Evolutionary conservation across 2,329 filamentous ascomycete species (phyloP).

Genomic region (Arthrobotrys musiformis): DNA sequence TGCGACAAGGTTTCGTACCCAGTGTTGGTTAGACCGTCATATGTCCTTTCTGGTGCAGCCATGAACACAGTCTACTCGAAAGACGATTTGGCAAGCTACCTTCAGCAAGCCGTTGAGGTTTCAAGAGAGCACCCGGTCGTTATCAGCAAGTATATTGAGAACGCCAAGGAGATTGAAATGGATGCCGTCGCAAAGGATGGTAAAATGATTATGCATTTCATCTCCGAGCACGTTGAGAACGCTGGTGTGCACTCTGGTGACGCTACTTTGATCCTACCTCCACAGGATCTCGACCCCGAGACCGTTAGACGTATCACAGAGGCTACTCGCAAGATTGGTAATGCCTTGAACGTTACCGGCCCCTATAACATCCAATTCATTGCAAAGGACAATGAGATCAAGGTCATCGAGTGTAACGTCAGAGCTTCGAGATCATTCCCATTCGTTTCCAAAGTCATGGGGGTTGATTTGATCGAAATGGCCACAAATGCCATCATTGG

Average conservation of each 20-base stretch:
- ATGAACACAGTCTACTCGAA: conserved; percentile 99
- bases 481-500: conserved; percentile 96
- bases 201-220: conserved; percentile 90
- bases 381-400: conserved; percentile 99
- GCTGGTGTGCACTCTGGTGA: conserved; percentile 98
- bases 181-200: conserved; percentile 94
- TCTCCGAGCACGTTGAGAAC: conserved; percentile 98
- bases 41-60: conserved; percentile 93
- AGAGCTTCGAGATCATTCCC: conserved; percentile 95
- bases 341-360: conserved; percentile 92
- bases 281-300: conserved; percentile 88
- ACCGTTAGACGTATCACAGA: conserved; percentile 93
- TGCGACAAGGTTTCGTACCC: conserved; percentile 90
- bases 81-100: conserved; percentile 86
- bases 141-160: conserved; percentile 99
- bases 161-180: conserved; percentile 99
- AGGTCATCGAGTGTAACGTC: conserved; percentile 99
- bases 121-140: conserved; percentile 96
- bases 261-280: conserved; percentile 91
- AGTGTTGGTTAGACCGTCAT: conserved; percentile 93
- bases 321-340: conserved; percentile 92
- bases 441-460: conserved; percentile 98
- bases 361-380: conserved; percentile 99
- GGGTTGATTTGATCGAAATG: conserved; percentile 97
- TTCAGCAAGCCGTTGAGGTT: conserved; percentile 90